Evolutionary conservation across 2,329 filamentous ascomycete species (phyloP), one percentile per base, ranked within the genome.

Genomic region (Ceratocystiopsis brevicomis): DNA sequence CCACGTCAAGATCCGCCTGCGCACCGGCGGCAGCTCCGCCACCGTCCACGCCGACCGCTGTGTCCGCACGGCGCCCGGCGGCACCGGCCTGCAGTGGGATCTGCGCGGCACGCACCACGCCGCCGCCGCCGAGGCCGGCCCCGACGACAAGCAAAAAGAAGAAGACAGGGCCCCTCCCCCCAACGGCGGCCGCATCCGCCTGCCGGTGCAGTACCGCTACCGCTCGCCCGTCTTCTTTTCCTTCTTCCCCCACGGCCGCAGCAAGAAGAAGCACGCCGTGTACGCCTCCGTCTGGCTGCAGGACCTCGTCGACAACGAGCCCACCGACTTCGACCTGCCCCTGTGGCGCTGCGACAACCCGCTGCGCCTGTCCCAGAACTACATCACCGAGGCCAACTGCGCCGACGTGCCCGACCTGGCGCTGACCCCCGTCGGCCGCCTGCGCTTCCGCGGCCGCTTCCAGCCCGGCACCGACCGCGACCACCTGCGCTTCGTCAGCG

Each of bases 141-240:
- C 64, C n/a, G 55, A 45, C 11, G 47, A 44, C 9, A 40, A 49
- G 19, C n/a, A 21, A 21, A 6, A 21, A 21, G 19, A 21, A 21
- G 19, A 6, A 21, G 19, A n/a, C n/a, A n/a, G n/a, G 15, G 40
- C 36, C 15, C 17, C 37, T 38, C 10, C 52, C 6, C 62, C 58
- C 36, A 50, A 54, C 3, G 55, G 61, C 3, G 55, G 61, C 2
- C 59, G 64, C 12, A 55, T 90, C 25, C 76, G 82, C 4, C 69
- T 98, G 2, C 90, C 90, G 0, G 85, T 96, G 36, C 84, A 87
- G 49, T 82, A 88, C 56, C 79, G 88, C 19, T 95, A 94, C 61
- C 75, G 88, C 35, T 88, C 84, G 0, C 87, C 88, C 0, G 68
- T 96, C 11, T 84, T 94, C 40, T 80, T 96, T 51, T 87, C 95